Evolutionary conservation across 2,329 filamentous ascomycete species (phyloP).

Genomic region (Cercospora sp.): DNA sequence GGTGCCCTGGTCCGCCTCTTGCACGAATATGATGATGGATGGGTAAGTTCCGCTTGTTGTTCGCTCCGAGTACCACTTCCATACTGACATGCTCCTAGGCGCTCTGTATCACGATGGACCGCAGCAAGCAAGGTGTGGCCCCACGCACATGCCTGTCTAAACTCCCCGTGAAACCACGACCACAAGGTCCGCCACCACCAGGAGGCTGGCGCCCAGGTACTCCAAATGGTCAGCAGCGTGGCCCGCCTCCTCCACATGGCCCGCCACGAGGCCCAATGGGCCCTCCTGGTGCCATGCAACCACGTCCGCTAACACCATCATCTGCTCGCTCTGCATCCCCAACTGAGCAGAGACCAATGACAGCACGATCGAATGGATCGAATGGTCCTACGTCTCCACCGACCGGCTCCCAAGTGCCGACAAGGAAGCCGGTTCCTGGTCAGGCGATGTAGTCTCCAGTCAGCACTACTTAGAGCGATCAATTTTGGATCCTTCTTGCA

Average conservation of each 20-base stretch:
- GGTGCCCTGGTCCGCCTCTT: conserved; percentile 85
- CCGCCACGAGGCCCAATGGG: conserved; percentile 25
- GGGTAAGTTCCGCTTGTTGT: conserved; percentile 62
- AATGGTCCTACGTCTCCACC: conserved; percentile 20
- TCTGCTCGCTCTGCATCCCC: conserved; percentile 20
- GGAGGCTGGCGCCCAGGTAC: conserved; percentile 23
- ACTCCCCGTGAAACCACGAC: conserved; percentile 83
- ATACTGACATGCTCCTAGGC: conserved; percentile 56
- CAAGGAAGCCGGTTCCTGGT: conserved; percentile 51
- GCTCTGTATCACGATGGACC: conserved; percentile 86
- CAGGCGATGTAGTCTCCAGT: conserved; percentile 42
- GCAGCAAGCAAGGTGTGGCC: conserved; percentile 87
- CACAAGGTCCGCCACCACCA: conserved; percentile 54
- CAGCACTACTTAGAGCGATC: conserved; percentile 15
- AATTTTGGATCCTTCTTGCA: conserved; percentile 25
- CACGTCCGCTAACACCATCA: conserved; percentile 32
- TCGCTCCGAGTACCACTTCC: background rate
- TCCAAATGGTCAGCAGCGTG: conserved; percentile 27
- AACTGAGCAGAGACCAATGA: conserved; percentile 11
- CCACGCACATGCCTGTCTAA: conserved; percentile 92
- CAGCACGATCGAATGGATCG: conserved; percentile 11
- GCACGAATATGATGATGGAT: conserved; percentile 97
- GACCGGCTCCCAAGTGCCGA: conserved; percentile 34
- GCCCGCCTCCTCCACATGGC: background rate
- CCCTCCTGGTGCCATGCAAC: conserved; percentile 24